phyloP scores from a whole-genome alignment of 2,329 filamentous ascomycete genomes.

The Colletotrichum musicola region DNA sequence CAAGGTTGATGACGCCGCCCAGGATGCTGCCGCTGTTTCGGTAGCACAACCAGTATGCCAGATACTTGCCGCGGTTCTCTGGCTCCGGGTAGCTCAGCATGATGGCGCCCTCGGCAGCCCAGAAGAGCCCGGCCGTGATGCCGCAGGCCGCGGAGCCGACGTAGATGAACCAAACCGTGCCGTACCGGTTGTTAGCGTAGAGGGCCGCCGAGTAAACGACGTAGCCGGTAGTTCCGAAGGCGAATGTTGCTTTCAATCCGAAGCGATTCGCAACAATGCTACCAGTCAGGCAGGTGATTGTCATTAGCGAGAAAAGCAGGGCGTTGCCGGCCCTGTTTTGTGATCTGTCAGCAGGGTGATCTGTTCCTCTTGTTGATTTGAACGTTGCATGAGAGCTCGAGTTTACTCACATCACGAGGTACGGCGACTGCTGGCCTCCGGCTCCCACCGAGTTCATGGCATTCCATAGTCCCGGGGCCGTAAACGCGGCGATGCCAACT shows the following conservation, averaged over 20 bases:
- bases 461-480: slow-evolving; percentile 48
- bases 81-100: slow-evolving; percentile 43
- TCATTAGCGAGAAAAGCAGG: slow-evolving; percentile 52
- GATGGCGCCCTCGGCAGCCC: slow-evolving; percentile 45
- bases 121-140: slow-evolving; percentile 43
- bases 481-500: slow-evolving; percentile 44
- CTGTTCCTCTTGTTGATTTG: neutral
- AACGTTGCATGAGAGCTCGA: too few species aligned
- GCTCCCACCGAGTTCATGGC: slow-evolving; percentile 48
- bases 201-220: slow-evolving; percentile 51
- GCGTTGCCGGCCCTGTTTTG: slow-evolving; percentile 50
- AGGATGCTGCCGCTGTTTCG: slow-evolving; percentile 48
- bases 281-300: slow-evolving; percentile 49
- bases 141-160: slow-evolving; percentile 44
- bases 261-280: slow-evolving; percentile 50
- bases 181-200: slow-evolving; percentile 51
- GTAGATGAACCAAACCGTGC: slow-evolving; percentile 42
- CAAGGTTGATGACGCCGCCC: slow-evolving; percentile 60
- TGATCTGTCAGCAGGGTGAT: neutral
- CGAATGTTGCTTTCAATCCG: slow-evolving; percentile 48
- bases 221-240: slow-evolving; percentile 51
- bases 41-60: slow-evolving; percentile 41
- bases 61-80: slow-evolving; percentile 36
- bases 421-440: slow-evolving; percentile 46
- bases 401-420: slow-evolving; percentile 44